phyloP scores from a whole-genome alignment of 192 early-diverging fungal genomes.

The Mortierella antarctica region DNA sequence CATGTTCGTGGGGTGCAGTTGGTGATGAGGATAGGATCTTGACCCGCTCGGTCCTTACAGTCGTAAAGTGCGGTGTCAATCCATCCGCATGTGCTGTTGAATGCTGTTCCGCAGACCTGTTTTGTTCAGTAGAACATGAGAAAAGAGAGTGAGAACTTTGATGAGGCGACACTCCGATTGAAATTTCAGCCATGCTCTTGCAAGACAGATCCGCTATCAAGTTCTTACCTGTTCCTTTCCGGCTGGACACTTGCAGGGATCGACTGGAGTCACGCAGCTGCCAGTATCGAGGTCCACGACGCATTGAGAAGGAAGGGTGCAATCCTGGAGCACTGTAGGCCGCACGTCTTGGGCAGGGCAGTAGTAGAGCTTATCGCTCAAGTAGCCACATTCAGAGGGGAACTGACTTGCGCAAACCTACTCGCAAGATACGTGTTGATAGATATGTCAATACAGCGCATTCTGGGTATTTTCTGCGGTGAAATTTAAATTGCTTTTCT shows the following conservation, averaged over 20 bases:
- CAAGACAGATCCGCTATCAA: too few species aligned
- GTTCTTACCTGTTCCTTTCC: neutral
- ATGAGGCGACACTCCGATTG: too few species aligned
- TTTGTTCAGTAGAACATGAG: neutral
- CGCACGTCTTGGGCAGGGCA: neutral
- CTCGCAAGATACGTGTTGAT: neutral
- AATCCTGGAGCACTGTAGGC: neutral
- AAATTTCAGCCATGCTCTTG: too few species aligned
- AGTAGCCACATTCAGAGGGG: neutral
- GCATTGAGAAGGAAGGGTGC: neutral
- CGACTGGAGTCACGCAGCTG: neutral
- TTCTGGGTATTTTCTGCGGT: too few species aligned
- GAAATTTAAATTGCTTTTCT: too few species aligned
- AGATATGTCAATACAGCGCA: neutral
- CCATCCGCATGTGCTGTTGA: neutral
- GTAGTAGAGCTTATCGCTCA: neutral
- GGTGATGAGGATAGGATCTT: neutral
- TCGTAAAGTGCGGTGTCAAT: neutral
- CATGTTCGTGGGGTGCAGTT: neutral
- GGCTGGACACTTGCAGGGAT: conserved; percentile 7
- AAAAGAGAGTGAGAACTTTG: neutral
- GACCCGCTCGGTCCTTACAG: neutral
- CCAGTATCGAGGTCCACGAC: neutral
- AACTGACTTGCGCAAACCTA: conserved; percentile 9
- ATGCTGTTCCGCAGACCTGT: conserved; percentile 1